phyloP scores from a whole-genome alignment of 2,329 filamentous ascomycete species.

The Ophiocordyceps camponoti-leonardi region DNA sequence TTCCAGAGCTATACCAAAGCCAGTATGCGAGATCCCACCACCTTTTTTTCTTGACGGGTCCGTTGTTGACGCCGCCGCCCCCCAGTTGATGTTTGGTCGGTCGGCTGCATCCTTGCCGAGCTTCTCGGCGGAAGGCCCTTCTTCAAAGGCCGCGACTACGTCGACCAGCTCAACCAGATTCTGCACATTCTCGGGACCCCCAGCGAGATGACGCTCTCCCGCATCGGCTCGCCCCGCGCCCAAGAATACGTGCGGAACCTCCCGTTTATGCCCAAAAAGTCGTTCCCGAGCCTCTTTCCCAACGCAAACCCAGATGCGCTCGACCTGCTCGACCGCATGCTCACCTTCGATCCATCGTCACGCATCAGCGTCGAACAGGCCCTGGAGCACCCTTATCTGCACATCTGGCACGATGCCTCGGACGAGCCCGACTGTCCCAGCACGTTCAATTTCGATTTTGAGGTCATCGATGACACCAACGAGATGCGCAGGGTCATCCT shows the following conservation, averaged over 20 bases:
- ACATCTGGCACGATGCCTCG: slow-evolving; percentile 96
- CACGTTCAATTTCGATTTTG: slow-evolving; percentile 96
- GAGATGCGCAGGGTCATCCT: slow-evolving; percentile 97
- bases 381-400: slow-evolving; percentile 87
- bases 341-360: slow-evolving; percentile 86
- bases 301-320: slow-evolving; percentile 92
- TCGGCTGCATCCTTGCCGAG: slow-evolving; percentile 93
- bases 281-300: slow-evolving; percentile 77
- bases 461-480: slow-evolving; percentile 84
- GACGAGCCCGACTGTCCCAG: slow-evolving; percentile 90
- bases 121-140: slow-evolving; percentile 90
- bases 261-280: slow-evolving; percentile 84
- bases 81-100: slow-evolving; percentile 94
- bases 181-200: slow-evolving; percentile 94
- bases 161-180: slow-evolving; percentile 98
- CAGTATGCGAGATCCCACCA: slow-evolving; percentile 49
- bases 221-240: slow-evolving; percentile 87
- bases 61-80: background rate
- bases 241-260: slow-evolving; percentile 98
- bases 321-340: slow-evolving; percentile 90
- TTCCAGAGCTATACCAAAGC: slow-evolving; percentile 99
- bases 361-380: slow-evolving; percentile 91
- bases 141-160: slow-evolving; percentile 98
- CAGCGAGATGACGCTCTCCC: slow-evolving; percentile 81
- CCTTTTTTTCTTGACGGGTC: background rate